Evolutionary conservation across 441 rosid species (phyloP).

Genomic region (Populus hybrid): DNA sequence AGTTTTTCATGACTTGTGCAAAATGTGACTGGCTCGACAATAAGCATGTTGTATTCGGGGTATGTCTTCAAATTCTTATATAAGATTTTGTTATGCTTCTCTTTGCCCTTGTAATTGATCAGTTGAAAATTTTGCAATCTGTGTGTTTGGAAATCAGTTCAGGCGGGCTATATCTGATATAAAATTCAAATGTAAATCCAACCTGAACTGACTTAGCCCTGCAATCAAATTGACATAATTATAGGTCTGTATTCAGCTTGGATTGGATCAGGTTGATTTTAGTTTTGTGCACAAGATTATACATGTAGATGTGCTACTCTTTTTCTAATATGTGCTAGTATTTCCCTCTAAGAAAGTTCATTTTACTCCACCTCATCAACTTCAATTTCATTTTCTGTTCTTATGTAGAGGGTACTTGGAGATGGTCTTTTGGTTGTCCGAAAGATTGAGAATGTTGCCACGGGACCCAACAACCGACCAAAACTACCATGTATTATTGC

Average conservation of each 20-base stretch:
- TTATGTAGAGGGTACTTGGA: constrained; percentile 78
- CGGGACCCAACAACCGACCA: constrained; percentile 88
- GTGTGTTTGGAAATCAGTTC: no score
- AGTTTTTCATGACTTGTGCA: constrained; percentile 91
- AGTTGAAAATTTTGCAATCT: neutral
- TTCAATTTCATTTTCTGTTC: neutral
- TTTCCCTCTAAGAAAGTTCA: neutral
- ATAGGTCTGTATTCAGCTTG: no score
- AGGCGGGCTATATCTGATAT: neutral
- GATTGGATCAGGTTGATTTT: neutral
- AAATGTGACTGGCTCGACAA: constrained; percentile 99
- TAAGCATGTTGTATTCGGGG: constrained; percentile 96
- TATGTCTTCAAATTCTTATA: constrained; percentile 30
- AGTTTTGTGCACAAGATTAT: neutral
- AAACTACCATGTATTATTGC: constrained; percentile 73
- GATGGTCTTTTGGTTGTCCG: constrained; percentile 84
- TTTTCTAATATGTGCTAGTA: neutral
- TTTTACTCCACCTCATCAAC: neutral
- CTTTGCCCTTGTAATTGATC: neutral
- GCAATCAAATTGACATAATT: neutral
- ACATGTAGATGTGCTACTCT: neutral
- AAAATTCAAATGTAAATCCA: neutral
- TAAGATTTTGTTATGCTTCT: neutral
- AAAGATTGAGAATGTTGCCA: constrained; percentile 94
- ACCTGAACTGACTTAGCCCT: neutral